These are phyloP conservation scores for Claviceps cyperi DNA, from an alignment of 2,329 filamentous ascomycete species.

Conservation along the genomic window DNA sequence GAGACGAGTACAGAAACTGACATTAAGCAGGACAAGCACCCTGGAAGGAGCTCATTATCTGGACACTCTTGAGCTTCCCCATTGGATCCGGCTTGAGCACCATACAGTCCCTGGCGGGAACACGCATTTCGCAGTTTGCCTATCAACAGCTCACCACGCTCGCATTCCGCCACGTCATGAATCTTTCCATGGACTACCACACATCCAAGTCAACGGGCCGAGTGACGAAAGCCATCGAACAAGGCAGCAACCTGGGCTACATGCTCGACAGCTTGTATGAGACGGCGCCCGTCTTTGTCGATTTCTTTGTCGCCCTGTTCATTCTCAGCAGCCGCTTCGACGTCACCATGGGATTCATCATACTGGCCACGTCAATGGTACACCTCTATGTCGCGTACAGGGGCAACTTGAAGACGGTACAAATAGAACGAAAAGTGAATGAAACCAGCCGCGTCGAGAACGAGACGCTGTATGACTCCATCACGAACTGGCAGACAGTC, in stretches of 20 bases:
- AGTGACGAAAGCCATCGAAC: slow-evolving; percentile 45
- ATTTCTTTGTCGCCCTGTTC: slow-evolving; percentile 33
- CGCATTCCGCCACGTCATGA: slow-evolving; percentile 51
- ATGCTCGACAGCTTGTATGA: slow-evolving; percentile 37
- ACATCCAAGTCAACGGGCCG: slow-evolving; percentile 47
- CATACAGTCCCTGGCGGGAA: slow-evolving; percentile 8
- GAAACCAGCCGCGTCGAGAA: slow-evolving; percentile 8
- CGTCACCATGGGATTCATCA: slow-evolving; percentile 10
- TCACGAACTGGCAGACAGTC: slow-evolving; percentile 37
- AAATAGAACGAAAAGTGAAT: slow-evolving; percentile 6
- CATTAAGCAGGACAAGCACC: slow-evolving; percentile 3
- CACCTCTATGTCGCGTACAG: slow-evolving; percentile 9
- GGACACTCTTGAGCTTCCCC: slow-evolving; percentile 8
- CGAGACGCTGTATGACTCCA: slow-evolving; percentile 10
- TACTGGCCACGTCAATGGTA: slow-evolving; percentile 9
- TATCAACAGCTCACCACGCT: slow-evolving; percentile 38
- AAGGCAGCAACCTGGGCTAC: slow-evolving; percentile 42
- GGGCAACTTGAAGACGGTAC: slow-evolving; percentile 6
- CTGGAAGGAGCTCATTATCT: slow-evolving; percentile 5
- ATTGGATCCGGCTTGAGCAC: slow-evolving; percentile 1
- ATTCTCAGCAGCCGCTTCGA: slow-evolving; percentile 45
- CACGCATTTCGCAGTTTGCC: slow-evolving; percentile 13
- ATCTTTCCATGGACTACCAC: slow-evolving; percentile 54
- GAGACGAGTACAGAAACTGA: too few species aligned
- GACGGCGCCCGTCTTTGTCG: slow-evolving; percentile 8